A percentile compares a stretch with the other conserved stretches of the same genome.
phyloP scores from a whole-genome alignment of 331 rosid genomes.

The Pyrus hybrid region DNA sequence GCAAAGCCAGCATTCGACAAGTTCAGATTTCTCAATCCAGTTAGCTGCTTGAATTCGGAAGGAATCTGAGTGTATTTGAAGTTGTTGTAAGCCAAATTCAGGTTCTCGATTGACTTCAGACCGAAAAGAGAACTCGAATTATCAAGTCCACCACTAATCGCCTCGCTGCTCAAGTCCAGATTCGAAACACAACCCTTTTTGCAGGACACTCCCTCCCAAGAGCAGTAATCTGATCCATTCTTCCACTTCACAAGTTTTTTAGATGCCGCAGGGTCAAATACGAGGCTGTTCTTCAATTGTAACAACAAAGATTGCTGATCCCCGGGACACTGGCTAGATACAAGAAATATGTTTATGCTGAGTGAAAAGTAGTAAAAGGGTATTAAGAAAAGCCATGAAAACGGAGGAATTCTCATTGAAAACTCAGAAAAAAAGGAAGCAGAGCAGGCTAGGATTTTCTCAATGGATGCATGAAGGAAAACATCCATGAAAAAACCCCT shows the following conservation, averaged over 20 bases:
- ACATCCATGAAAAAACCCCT: neutral
- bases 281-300: constrained; percentile 25
- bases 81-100: constrained; percentile 15
- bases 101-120: constrained; percentile 6
- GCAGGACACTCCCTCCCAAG: constrained; percentile 11
- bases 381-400: too few species aligned
- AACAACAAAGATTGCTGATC: constrained; percentile 30
- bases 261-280: neutral
- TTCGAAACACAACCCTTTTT: constrained; percentile 19
- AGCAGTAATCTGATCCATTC: neutral
- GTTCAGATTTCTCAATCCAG: fast-evolving
- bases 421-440: neutral
- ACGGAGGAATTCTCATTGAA: neutral
- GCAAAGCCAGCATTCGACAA: neutral
- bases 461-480: neutral
- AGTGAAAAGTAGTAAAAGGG: too few species aligned
- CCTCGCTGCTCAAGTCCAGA: constrained; percentile 9
- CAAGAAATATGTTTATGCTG: too few species aligned
- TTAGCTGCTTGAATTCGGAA: neutral
- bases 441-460: neutral
- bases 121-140: constrained; percentile 15
- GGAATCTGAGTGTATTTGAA: constrained; percentile 8
- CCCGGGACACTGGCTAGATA: constrained; percentile 19
- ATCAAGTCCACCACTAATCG: neutral
- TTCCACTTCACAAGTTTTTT: constrained; percentile 10